phyloP scores from a whole-genome alignment of 345 rosid genomes.

The Camelina laxa region DNA sequence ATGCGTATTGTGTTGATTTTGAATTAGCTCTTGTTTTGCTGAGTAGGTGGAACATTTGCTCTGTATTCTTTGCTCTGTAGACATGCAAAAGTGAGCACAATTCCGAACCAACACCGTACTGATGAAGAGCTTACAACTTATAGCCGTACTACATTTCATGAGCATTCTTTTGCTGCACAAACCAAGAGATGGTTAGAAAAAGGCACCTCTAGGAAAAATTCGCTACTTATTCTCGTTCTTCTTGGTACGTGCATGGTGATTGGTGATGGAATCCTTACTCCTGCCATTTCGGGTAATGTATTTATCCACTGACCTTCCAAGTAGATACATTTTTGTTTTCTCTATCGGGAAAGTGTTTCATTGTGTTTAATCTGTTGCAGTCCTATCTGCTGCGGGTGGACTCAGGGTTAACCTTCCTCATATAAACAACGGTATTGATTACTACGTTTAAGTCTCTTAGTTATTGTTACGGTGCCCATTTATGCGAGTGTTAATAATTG shows the following conservation, averaged over 20 bases:
- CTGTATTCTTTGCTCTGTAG: constrained; percentile 93
- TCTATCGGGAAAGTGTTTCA: background rate
- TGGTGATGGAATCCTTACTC: constrained; percentile 97
- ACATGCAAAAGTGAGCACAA: constrained; percentile 85
- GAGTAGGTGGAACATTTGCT: constrained; percentile 96
- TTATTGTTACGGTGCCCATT: background rate
- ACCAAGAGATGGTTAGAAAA: constrained; percentile 87
- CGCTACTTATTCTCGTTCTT: constrained; percentile 78
- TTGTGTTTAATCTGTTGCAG: constrained; percentile 45
- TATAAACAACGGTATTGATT: constrained; percentile 59
- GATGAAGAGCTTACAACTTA: constrained; percentile 97
- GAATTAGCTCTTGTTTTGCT: constrained; percentile 14
- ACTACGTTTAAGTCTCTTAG: background rate
- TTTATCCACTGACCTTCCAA: background rate
- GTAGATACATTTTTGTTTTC: background rate
- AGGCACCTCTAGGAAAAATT: constrained; percentile 57
- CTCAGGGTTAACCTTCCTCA: constrained; percentile 73
- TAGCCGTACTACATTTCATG: constrained; percentile 80
- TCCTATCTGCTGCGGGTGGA: constrained; percentile 97
- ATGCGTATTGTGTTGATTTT: background rate
- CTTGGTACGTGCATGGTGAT: constrained; percentile 95
- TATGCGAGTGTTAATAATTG: background rate
- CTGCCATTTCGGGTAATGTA: constrained; percentile 84
- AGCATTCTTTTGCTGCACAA: constrained; percentile 79
- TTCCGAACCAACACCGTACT: constrained; percentile 88